Percentiles rank a stretch among this genome's conserved stretches.
These are phyloP conservation scores for Sarocladium strictum DNA, from an alignment of 2,329 filamentous ascomycete species.

Conservation along the genomic window DNA sequence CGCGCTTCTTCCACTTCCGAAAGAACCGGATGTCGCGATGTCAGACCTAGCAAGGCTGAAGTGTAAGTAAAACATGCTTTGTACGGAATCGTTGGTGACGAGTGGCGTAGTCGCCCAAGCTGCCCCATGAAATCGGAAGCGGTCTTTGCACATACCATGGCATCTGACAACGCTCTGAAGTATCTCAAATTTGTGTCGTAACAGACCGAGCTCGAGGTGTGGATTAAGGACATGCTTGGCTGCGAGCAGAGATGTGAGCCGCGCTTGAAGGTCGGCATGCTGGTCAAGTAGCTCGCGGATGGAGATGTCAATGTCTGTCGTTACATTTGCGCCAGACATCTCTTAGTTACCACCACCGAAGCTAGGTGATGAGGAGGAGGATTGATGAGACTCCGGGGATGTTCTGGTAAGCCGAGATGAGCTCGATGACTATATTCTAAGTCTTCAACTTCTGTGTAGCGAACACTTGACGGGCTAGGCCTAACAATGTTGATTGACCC, in stretches of 20 bases:
- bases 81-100: background rate
- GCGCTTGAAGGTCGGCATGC: slow-evolving; percentile 47
- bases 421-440: too few relatives aligned
- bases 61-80: slow-evolving; percentile 10
- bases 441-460: too few relatives aligned
- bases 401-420: too few relatives aligned
- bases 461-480: too few relatives aligned
- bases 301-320: slow-evolving; percentile 22
- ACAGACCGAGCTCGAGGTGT: slow-evolving; percentile 45
- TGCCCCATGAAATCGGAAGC: background rate
- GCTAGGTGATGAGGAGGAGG: background rate
- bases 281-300: slow-evolving; percentile 40
- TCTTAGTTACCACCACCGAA: background rate
- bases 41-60: slow-evolving; percentile 17
- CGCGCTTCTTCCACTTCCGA: slow-evolving; percentile 53
- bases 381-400: too few relatives aligned
- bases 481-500: too few relatives aligned
- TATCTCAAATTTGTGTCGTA: slow-evolving; percentile 48
- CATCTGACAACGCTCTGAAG: slow-evolving; percentile 42
- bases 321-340: background rate
- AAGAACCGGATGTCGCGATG: slow-evolving; percentile 33
- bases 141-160: slow-evolving; percentile 34
- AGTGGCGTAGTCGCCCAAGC: background rate
- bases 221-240: slow-evolving; percentile 41
- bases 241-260: slow-evolving; percentile 41